Base-by-base conservation (phyloP, 2,329 filamentous ascomycete species). In the Bipolaris gigantea region DNA sequence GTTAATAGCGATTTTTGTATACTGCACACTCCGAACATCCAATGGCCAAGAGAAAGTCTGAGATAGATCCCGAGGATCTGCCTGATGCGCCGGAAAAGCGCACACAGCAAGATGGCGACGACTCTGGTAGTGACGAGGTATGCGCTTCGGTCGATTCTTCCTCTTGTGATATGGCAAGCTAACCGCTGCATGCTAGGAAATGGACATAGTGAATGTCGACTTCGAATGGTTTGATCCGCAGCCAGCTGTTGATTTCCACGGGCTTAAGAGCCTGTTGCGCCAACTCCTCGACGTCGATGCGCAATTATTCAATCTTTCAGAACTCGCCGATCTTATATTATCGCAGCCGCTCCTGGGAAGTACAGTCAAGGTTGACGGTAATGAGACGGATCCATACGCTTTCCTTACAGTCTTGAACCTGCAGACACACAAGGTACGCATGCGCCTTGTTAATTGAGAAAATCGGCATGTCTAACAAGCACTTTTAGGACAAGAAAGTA, bases 141-240 rank as follows among this genome's bases (percentile, higher is more conserved):
- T 56, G 60, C 56, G 55, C 46, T 52, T 46, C 32, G 39, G 35
- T 47, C 52, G n/a, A 36, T 49, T 47, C 50, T 38, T 46, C 46
- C 45, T 19, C 32, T 16, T 16, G 54, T 50, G 40, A 48, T 42
- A 62, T 53, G 64, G 49, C 46, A 47, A 45, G 35, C 39, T 30
- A 25, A 48, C 19, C 4, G 16, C 3, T 15, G 7, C 34, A n/a
- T 32, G 13, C 55, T 44, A 96, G 90, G 90, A 96, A 69, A 89
- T 92, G 69, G 89, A 96, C 72, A 89, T 93, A 74, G 86, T 99
- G 62, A 88, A 97, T 71, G 92, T 97, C 53, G 93, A 97, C 62
- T 99, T 99, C 69, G 94, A 99, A 79, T 97, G 92, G 89, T 99
- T 97, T 79, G 95, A 97, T 77, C 96, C 93, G 59, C 88, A 94